These are phyloP conservation scores for Epichloe gansuensis DNA, from an alignment of 2,329 filamentous ascomycete species.

Conservation along the genomic window DNA sequence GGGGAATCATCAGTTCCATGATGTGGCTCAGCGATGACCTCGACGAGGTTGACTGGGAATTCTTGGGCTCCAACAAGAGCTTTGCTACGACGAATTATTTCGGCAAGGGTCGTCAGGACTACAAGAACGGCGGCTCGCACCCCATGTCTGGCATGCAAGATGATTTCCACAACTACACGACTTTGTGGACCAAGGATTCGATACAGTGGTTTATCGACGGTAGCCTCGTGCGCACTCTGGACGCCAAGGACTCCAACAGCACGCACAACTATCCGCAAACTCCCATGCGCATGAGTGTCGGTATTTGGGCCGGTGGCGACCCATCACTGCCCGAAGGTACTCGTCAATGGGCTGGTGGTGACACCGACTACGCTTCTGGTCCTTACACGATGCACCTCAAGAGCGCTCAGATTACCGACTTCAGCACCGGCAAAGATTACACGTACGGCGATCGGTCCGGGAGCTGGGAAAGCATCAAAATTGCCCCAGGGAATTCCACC, in stretches of 20 bases:
- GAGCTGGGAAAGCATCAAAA: slow-evolving; percentile 51
- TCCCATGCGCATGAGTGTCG: slow-evolving; percentile 57
- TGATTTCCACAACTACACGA: slow-evolving; percentile 65
- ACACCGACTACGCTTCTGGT: slow-evolving; percentile 50
- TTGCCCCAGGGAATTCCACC: slow-evolving; percentile 44
- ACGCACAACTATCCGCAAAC: slow-evolving; percentile 62
- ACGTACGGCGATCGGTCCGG: slow-evolving; percentile 50
- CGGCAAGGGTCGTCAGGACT: slow-evolving; percentile 57
- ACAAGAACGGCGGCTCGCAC: slow-evolving; percentile 51
- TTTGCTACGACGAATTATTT: slow-evolving; percentile 65
- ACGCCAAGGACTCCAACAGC: slow-evolving; percentile 47
- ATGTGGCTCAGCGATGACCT: slow-evolving; percentile 75
- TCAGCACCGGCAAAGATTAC: slow-evolving; percentile 53
- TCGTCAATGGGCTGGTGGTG: slow-evolving; percentile 58
- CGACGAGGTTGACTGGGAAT: slow-evolving; percentile 84
- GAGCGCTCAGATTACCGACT: slow-evolving; percentile 42
- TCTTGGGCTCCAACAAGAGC: slow-evolving; percentile 54
- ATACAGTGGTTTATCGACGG: slow-evolving; percentile 63
- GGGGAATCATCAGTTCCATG: slow-evolving; percentile 68
- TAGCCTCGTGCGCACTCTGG: slow-evolving; percentile 49
- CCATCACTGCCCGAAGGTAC: slow-evolving; percentile 41
- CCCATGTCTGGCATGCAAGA: slow-evolving; percentile 41
- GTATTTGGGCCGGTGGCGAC: slow-evolving; percentile 55
- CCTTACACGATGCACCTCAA: slow-evolving; percentile 68
- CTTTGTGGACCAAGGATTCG: slow-evolving; percentile 55